Evolutionary conservation across 2,329 filamentous ascomycete species (phyloP), one percentile per base, ranked within the genome.

Genomic region (Pezicula rhizophila): DNA sequence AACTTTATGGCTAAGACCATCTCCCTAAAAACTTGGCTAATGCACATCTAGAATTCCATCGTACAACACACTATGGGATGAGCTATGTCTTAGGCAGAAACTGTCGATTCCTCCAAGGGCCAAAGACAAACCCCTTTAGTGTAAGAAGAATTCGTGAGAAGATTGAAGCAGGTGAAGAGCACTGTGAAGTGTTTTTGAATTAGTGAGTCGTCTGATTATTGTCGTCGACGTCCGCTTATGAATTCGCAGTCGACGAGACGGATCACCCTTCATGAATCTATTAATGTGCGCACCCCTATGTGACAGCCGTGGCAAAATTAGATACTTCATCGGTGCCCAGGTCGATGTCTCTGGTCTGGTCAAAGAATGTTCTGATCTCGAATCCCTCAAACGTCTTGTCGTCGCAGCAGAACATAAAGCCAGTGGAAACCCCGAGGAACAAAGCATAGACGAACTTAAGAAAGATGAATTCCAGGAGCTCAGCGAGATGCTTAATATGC

Each of bases 61-160:
- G 79, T 42, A 87, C 84, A 4, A 89, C 85, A 0, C 84, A 89
- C 55, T 90, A 89, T 60, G 84, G 84, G 4, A 80, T 86, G 68
- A 76, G 74, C 48, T 88, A 90, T 61, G 78, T 82, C 3, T 77
- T 91, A 15, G 87, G 87, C 0, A 79, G 84, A 28, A 91, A 91
- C 54, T 90, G 87, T 58, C 80, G 87, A 7, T 90, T 91, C 58
- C 75, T 91, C 2, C 87, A 90, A 63, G 87, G 87, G 0, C 85
- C 85, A 0, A 79, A 78, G 57, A 89, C 86, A 5, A 85, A 84
- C 54, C 72, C 71, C 0, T 74, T 77, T 52, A 85, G 81, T 45
- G 72, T 86, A 0, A 67, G 72, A 47, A 73, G 87, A 46, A 70
- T 91, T 10, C 72, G 77, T 28, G 77, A 84, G 37, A 81, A 80